Percentiles rank a stretch among this genome's conserved stretches.
These are phyloP conservation scores for Nicotiana benthamiana DNA, from an alignment of 257 asterid genomes.

Conservation along the genomic window DNA sequence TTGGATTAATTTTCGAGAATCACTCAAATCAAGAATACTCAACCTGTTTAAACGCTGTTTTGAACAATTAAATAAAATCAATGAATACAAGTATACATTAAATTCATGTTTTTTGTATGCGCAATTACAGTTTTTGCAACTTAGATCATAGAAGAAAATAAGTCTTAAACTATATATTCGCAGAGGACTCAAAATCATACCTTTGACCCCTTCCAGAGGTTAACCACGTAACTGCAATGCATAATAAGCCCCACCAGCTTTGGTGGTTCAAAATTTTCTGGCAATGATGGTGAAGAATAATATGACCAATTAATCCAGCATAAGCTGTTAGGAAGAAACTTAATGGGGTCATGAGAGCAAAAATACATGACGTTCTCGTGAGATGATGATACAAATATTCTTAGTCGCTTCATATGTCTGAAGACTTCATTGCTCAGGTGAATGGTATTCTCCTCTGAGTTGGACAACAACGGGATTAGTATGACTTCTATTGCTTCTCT, in stretches of 20 bases:
- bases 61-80: neutral
- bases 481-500: neutral
- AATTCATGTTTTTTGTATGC: neutral
- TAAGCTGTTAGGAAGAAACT: slow-evolving; percentile 2
- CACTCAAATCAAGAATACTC: neutral
- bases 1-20: neutral
- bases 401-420: neutral
- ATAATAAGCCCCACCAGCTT: neutral
- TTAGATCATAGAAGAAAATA: neutral
- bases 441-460: neutral
- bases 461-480: neutral
- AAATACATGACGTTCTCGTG: neutral
- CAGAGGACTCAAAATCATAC: neutral
- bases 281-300: neutral
- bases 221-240: neutral
- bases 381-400: neutral
- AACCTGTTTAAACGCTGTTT: neutral
- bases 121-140: neutral
- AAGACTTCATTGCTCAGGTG: neutral
- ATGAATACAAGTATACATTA: neutral
- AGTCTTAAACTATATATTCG: neutral
- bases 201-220: neutral
- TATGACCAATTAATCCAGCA: slow-evolving; percentile 4
- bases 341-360: neutral
- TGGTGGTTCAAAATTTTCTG: neutral